A percentile compares a stretch with the other conserved stretches of the same genome.
Conservation (phyloP, 371 early-diverging fungal genomes). For the Circinella umbellata region DNA sequence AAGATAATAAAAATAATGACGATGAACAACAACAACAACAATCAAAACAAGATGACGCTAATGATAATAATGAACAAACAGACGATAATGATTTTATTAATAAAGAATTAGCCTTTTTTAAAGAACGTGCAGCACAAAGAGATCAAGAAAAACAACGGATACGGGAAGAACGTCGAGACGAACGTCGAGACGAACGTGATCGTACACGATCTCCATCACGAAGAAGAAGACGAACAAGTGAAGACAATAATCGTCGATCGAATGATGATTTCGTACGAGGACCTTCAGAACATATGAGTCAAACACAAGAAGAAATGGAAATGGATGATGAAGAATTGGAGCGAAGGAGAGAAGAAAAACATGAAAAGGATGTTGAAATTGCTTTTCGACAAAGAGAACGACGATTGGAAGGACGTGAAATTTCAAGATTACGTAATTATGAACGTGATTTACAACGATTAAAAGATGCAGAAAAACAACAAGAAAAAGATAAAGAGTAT, state of each 20-base stretch:
- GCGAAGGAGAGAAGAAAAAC: conserved; percentile 61
- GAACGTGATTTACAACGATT: conserved; percentile 59
- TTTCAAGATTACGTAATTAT: conserved; percentile 52
- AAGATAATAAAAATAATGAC: too few species aligned
- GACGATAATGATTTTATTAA: conserved; percentile 59
- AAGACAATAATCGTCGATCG: conserved; percentile 16
- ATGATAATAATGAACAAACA: background rate
- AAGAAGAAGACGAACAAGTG: conserved; percentile 32
- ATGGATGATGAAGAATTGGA: conserved; percentile 76
- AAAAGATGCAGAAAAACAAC: conserved; percentile 51
- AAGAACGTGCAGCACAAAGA: conserved; percentile 66
- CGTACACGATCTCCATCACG: conserved; percentile 24
- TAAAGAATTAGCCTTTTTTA: conserved; percentile 68
- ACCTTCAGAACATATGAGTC: conserved; percentile 19
- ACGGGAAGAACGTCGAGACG: conserved; percentile 25
- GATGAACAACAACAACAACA: too few species aligned
- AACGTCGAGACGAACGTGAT: background rate
- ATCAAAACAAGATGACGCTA: too few species aligned
- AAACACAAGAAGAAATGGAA: conserved; percentile 33
- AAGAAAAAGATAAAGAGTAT: conserved; percentile 51
- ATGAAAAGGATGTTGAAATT: conserved; percentile 67
- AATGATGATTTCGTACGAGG: conserved; percentile 35
- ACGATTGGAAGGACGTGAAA: conserved; percentile 70
- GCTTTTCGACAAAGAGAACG: conserved; percentile 73
- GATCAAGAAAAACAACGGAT: conserved; percentile 57